A percentile compares a stretch with the other conserved stretches of the same genome.
These are phyloP conservation scores for Cryphonectria carpinicola DNA, from an alignment of 2,329 filamentous ascomycete genomes.

Conservation along the genomic window DNA sequence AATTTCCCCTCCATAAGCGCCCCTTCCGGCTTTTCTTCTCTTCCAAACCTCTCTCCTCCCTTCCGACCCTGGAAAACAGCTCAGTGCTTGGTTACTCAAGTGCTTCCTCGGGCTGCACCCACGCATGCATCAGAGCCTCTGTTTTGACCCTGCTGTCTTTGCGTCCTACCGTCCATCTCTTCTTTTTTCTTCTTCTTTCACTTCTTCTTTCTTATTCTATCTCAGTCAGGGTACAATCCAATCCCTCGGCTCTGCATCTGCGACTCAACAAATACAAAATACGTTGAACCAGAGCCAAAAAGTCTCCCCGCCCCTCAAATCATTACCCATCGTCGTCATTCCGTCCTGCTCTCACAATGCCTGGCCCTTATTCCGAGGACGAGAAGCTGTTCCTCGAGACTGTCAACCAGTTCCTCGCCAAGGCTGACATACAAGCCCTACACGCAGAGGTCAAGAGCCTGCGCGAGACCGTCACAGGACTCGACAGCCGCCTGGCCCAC, in stretches of 20 bases:
- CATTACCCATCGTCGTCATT: neutral
- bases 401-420: conserved; percentile 3
- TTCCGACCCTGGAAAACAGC: neutral
- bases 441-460: neutral
- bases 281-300: too few species aligned
- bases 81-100: neutral
- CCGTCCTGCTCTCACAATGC: neutral
- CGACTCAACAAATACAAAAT: neutral
- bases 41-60: too few species aligned
- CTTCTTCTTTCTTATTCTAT: neutral
- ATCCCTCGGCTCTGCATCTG: neutral
- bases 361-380: conserved; percentile 2
- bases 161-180: neutral
- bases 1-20: neutral
- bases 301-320: too few species aligned
- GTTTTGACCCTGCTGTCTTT: neutral
- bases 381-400: conserved; percentile 1
- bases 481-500: neutral
- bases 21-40: too few species aligned
- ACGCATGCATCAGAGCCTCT: neutral
- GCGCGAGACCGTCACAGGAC: neutral
- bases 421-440: neutral
- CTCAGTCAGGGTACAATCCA: neutral
- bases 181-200: neutral
- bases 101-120: neutral